Conservation (phyloP, 2,329 filamentous ascomycete species). For the Ascochyta viciae-villosae region DNA sequence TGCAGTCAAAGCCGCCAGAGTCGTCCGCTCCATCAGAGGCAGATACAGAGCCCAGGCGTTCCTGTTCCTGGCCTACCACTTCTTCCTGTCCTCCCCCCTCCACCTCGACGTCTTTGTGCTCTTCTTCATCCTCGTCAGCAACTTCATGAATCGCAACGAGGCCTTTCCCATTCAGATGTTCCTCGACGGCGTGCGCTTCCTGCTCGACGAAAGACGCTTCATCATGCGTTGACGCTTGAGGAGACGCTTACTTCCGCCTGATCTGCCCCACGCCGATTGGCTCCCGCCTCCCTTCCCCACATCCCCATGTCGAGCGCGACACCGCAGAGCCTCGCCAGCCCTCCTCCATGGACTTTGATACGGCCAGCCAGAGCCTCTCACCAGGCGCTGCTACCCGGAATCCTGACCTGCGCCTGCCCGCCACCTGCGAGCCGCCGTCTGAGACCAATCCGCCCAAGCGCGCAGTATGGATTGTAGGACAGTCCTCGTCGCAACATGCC, state of each 20-base stretch:
- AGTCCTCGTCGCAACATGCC: neutral
- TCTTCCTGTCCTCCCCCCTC: constrained; percentile 41
- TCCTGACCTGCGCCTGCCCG: constrained; percentile 69
- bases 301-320: constrained; percentile 9
- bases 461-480: constrained; percentile 85
- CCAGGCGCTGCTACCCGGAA: constrained; percentile 43
- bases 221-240: constrained; percentile 25
- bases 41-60: constrained; percentile 42
- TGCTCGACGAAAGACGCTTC: constrained; percentile 38
- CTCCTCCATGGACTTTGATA: constrained; percentile 45
- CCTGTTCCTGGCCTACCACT: constrained; percentile 44
- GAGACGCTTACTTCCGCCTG: neutral
- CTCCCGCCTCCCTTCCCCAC: constrained; percentile 25
- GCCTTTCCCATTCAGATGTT: constrained; percentile 37
- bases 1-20: constrained; percentile 29
- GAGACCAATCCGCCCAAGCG: constrained; percentile 73
- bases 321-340: constrained; percentile 18
- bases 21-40: constrained; percentile 39
- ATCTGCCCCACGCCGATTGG: constrained; percentile 34
- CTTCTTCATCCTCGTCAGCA: constrained; percentile 46
- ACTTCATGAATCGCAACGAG: constrained; percentile 44
- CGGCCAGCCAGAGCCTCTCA: constrained; percentile 47
- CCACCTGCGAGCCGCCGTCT: constrained; percentile 85
- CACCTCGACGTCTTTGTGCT: constrained; percentile 44
- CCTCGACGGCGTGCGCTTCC: constrained; percentile 35